Evolutionary conservation across 2,329 filamentous ascomycete genomes (phyloP).

Genomic region (Epichloe baconii): DNA sequence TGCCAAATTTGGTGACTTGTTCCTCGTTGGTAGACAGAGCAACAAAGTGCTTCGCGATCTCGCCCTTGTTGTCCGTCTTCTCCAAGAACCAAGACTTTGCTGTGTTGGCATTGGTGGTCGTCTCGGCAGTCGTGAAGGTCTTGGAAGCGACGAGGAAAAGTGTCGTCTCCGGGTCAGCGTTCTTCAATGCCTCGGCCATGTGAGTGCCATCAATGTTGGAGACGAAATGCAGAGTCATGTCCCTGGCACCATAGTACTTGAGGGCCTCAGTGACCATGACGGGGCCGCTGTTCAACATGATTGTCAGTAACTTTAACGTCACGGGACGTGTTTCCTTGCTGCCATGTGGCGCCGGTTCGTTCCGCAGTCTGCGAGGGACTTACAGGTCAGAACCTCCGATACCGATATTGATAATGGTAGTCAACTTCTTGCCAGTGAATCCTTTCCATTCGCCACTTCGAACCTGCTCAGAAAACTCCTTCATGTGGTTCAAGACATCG

Average conservation of each 20-base stretch:
- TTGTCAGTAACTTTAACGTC: not conserved
- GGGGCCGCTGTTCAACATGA: constrained; percentile 50
- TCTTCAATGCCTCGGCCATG: constrained; percentile 80
- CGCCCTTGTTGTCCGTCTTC: constrained; percentile 58
- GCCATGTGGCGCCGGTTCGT: too few species aligned
- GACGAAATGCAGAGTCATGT: constrained; percentile 89
- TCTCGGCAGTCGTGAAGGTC: constrained; percentile 98
- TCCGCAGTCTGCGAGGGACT: constrained; percentile 26
- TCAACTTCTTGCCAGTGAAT: constrained; percentile 92
- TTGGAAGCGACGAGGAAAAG: constrained; percentile 97
- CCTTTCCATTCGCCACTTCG: constrained; percentile 95
- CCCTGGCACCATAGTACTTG: constrained; percentile 80
- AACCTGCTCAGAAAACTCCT: constrained; percentile 92
- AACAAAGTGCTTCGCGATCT: constrained; percentile 98
- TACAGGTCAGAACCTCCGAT: constrained; percentile 98
- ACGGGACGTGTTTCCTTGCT: not conserved
- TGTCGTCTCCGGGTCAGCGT: constrained; percentile 93
- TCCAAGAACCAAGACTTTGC: constrained; percentile 96
- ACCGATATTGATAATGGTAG: constrained; percentile 92
- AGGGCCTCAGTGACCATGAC: constrained; percentile 99
- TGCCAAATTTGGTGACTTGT: constrained; percentile 97
- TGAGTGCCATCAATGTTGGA: constrained; percentile 99
- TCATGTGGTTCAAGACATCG: constrained; percentile 88
- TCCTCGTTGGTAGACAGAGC: constrained; percentile 90
- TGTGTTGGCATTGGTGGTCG: constrained; percentile 89